Conservation (phyloP, 2,329 filamentous ascomycete genomes). For the Fusarium sp. region DNA sequence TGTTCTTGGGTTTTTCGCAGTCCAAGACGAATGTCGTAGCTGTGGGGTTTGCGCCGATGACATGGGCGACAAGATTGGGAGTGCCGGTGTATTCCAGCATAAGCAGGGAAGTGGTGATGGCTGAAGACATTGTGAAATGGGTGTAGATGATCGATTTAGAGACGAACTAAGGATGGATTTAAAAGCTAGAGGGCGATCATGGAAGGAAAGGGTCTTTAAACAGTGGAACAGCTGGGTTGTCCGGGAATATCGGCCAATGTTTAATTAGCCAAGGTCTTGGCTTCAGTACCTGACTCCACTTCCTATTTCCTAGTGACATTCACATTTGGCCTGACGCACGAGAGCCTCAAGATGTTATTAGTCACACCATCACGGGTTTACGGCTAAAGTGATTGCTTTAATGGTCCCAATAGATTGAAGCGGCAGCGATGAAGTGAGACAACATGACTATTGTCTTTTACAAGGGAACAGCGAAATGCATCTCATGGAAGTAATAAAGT, state of each 20-base stretch:
- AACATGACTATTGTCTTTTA: accelerated
- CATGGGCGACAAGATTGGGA: not conserved
- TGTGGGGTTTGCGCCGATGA: not conserved
- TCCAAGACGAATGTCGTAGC: conserved; percentile 1
- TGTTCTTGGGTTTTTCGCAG: not conserved
- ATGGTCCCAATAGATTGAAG: not conserved
- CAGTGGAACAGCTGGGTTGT: not conserved
- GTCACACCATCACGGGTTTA: accelerated
- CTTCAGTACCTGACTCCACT: not conserved
- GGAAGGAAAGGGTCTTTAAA: not conserved
- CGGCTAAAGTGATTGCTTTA: accelerated
- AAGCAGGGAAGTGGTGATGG: not conserved
- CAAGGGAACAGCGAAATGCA: accelerated
- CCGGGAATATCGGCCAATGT: not conserved
- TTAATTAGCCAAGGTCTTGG: conserved; percentile 1
- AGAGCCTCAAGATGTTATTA: not conserved
- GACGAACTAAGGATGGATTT: accelerated
- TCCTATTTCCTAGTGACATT: not conserved
- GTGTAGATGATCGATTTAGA: not conserved
- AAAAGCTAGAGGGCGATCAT: not conserved
- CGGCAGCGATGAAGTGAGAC: no score
- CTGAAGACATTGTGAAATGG: not conserved
- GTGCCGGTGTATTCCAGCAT: not conserved
- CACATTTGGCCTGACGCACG: not conserved
- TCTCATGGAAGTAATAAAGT: not conserved